phyloP scores from a whole-genome alignment of 495 filamentous ascomycete species.

The Aspergillus haitiensis region DNA sequence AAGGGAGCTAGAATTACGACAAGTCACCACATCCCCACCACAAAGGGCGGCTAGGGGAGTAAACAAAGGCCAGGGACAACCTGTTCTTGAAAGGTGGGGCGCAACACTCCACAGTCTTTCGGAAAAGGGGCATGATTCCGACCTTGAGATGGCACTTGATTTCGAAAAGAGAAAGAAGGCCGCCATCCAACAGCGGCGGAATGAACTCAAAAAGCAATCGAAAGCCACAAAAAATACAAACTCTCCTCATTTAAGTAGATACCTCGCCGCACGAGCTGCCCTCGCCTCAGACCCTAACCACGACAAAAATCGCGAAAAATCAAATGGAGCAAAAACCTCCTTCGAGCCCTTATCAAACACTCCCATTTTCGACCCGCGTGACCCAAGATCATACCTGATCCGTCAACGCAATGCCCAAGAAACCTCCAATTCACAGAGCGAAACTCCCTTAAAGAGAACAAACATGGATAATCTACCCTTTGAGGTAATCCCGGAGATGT shows the following conservation, averaged over 20 bases:
- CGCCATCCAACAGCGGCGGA: constrained; percentile 33
- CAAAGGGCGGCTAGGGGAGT: too few relatives aligned
- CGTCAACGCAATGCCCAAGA: constrained; percentile 21
- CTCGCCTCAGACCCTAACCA: constrained; percentile 23
- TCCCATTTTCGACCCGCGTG: constrained; percentile 23
- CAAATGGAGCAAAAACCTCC: not conserved
- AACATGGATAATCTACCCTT: constrained; percentile 34
- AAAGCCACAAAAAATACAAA: constrained; percentile 16
- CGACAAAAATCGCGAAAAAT: not conserved
- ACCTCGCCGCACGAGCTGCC: constrained; percentile 41
- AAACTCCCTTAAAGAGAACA: constrained; percentile 25
- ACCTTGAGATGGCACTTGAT: constrained; percentile 41
- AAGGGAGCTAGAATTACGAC: not conserved
- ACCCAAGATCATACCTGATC: constrained; percentile 44
- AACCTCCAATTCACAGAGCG: not conserved
- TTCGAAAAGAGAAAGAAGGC: constrained; percentile 46
- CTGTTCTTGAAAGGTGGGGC: constrained; percentile 44
- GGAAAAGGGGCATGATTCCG: constrained; percentile 17
- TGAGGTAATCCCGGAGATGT: constrained; percentile 38
- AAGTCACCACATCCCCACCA: not conserved
- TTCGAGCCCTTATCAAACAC: not conserved
- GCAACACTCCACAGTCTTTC: constrained; percentile 34
- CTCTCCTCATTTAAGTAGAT: constrained; percentile 40
- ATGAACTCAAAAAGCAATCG: constrained; percentile 16
- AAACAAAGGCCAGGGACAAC: constrained; percentile 8